Conservation (phyloP, 768 basidiomycete genomes). For the Hortiboletus flavorubellus region DNA sequence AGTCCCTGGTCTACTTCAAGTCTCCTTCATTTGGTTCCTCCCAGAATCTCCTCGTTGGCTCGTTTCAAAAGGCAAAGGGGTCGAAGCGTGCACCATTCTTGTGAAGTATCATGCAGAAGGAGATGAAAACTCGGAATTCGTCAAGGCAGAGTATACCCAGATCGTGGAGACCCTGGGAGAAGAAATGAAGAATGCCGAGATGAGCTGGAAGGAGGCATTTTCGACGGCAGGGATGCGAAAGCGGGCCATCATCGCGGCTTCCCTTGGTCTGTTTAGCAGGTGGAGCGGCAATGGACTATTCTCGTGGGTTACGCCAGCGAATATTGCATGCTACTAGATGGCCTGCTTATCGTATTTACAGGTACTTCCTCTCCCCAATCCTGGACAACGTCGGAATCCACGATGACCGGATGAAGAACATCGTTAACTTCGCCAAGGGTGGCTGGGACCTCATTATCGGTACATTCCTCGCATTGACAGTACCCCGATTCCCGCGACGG, state of each 20-base stretch:
- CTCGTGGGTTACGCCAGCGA: too few relatives aligned
- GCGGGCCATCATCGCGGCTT: conserved; percentile 9
- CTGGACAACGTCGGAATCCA: conserved; percentile 21
- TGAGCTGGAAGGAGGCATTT: not conserved
- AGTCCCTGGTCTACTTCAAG: conserved; percentile 50
- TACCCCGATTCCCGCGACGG: conserved; percentile 13
- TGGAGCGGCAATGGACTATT: not conserved
- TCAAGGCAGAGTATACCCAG: too few relatives aligned
- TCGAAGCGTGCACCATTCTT: conserved; percentile 47
- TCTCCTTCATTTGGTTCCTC: conserved; percentile 53
- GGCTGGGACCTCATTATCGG: conserved; percentile 12
- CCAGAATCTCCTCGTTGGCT: conserved; percentile 69
- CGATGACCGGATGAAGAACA: conserved; percentile 16
- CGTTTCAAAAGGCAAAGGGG: conserved; percentile 51
- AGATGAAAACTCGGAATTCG: conserved; percentile 25
- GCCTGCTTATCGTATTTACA: not conserved
- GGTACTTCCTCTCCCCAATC: conserved; percentile 9
- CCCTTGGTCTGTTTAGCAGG: conserved; percentile 12
- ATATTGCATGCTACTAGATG: too few relatives aligned
- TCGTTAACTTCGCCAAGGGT: conserved; percentile 10
- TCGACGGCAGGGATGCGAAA: conserved; percentile 16
- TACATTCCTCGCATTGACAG: conserved; percentile 3
- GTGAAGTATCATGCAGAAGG: conserved; percentile 62
- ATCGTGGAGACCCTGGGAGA: conserved; percentile 51
- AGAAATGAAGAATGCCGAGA: conserved; percentile 1